Percentiles rank a stretch among this genome's conserved stretches.
Conservation (phyloP, 164 flowering plant genomes). For the Chimonanthus praecox region DNA sequence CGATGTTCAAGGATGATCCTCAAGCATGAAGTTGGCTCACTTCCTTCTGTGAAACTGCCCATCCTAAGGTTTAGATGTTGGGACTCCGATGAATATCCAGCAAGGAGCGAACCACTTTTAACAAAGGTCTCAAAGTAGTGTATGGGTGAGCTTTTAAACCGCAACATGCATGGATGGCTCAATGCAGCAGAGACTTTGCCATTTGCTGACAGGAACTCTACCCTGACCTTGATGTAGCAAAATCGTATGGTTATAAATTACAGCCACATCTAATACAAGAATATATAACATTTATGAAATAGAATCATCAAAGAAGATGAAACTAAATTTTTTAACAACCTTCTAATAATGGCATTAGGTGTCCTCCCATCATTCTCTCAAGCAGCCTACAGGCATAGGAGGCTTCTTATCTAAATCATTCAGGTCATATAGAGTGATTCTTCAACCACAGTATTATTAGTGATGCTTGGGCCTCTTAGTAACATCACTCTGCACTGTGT, state of each 20-base stretch:
- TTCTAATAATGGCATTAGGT: not conserved
- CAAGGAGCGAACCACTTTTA: conserved; percentile 53
- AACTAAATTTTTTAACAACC: not conserved
- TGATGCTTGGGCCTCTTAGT: not conserved
- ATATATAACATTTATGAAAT: not conserved
- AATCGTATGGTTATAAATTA: conserved; percentile 4
- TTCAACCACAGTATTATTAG: too few relatives aligned
- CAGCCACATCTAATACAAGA: not conserved
- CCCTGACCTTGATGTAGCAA: conserved; percentile 51
- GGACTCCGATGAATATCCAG: conserved; percentile 71
- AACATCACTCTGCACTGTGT: not conserved
- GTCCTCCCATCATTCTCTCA: not conserved
- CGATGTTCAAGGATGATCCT: conserved; percentile 66
- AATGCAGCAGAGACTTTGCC: conserved; percentile 50
- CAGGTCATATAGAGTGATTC: not conserved
- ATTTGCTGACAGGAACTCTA: conserved; percentile 53
- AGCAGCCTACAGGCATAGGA: not conserved
- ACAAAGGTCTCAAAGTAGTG: conserved; percentile 53
- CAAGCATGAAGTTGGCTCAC: conserved; percentile 57
- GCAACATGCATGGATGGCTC: conserved; percentile 65
- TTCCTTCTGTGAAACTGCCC: conserved; percentile 47
- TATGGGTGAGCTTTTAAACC: conserved; percentile 62
- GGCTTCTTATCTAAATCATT: not conserved
- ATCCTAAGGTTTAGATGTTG: conserved; percentile 50
- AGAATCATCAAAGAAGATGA: not conserved